Base-by-base conservation (phyloP, 2,329 filamentous ascomycete genomes). In the Fusarium agapanthi region DNA sequence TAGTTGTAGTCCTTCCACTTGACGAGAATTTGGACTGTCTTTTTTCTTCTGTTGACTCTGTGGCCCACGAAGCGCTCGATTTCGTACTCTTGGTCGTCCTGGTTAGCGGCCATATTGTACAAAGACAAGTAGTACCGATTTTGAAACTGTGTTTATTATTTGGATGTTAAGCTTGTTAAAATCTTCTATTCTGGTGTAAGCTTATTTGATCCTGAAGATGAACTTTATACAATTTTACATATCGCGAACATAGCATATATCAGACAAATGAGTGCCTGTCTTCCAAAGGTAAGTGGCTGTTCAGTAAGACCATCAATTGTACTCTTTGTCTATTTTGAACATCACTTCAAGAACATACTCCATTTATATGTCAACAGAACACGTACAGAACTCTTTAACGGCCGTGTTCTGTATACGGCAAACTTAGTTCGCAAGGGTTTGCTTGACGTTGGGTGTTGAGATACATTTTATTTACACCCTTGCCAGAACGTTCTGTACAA, bases 281-380 rank as follows among this genome's bases (percentile, higher is more conserved):
- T 24, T 14, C 8, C 16, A 6, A 8, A 7, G 7, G 7, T 20
- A 14, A 14, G 16, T 11, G 16, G 5, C 3, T 34, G 28, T 50
- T 7, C 30, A 32, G 15, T 16, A n/a, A n/a, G 22, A n/a, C 9
- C 4, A 20, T 14, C 0, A 4, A 18, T 13, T n/a, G 4, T 9
- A 13, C 6, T 10, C 22, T 50, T 24, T 34, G 4, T 3, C 12
- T 10, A 3, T 24, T 20, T 3, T 11, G 6, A 34, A 10, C 12
- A 2, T 14, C 12, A 7, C 4, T 10, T 20, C 2, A 5, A 34
- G 47, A 20, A 34, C 11, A 7, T 6, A 4, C 6, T 4, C 22
- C 3, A 2, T 22, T n/a, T 9, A 2, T 4, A n/a, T 4, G 5
- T 11, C 4, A 20, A n/a, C 7, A 6, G 1, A 44, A 18, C 3